These are phyloP conservation scores for Penicillium lagena DNA, from an alignment of 495 filamentous ascomycete species.

Conservation along the genomic window DNA sequence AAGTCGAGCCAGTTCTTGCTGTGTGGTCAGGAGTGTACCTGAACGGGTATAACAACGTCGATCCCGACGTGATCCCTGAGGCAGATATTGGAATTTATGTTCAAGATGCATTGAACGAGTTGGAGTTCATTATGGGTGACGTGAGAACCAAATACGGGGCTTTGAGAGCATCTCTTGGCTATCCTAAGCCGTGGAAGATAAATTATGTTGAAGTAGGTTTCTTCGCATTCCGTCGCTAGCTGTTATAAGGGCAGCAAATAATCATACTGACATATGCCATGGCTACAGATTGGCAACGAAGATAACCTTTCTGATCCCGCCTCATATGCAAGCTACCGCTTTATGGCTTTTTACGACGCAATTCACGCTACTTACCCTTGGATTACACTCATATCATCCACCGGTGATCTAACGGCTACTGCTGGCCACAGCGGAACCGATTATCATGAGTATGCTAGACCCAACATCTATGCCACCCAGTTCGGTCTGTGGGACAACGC, in stretches of 20 bases:
- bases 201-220: conserved; percentile 44
- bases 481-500: conserved; percentile 47
- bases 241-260: too few relatives aligned
- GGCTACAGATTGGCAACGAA: conserved; percentile 50
- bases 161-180: conserved; percentile 48
- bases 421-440: conserved; percentile 30
- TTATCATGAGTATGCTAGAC: conserved; percentile 37
- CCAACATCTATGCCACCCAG: conserved; percentile 33
- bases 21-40: conserved; percentile 54
- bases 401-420: conserved; percentile 27
- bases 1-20: conserved; percentile 44
- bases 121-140: conserved; percentile 57
- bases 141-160: conserved; percentile 50
- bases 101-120: conserved; percentile 51
- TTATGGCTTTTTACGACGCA: conserved; percentile 48
- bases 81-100: conserved; percentile 27
- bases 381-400: conserved; percentile 51
- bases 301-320: conserved; percentile 48
- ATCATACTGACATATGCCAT: too few relatives aligned
- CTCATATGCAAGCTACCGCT: conserved; percentile 53
- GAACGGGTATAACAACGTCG: conserved; percentile 26
- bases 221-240: too few relatives aligned
- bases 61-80: conserved; percentile 9
- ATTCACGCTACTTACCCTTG: conserved; percentile 53
- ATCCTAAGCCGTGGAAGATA: conserved; percentile 51